A percentile compares a stretch with the other conserved stretches of the same genome.
Evolutionary conservation across 805 yeast species (phyloP).

Genomic region (Danielia reshetovae): DNA sequence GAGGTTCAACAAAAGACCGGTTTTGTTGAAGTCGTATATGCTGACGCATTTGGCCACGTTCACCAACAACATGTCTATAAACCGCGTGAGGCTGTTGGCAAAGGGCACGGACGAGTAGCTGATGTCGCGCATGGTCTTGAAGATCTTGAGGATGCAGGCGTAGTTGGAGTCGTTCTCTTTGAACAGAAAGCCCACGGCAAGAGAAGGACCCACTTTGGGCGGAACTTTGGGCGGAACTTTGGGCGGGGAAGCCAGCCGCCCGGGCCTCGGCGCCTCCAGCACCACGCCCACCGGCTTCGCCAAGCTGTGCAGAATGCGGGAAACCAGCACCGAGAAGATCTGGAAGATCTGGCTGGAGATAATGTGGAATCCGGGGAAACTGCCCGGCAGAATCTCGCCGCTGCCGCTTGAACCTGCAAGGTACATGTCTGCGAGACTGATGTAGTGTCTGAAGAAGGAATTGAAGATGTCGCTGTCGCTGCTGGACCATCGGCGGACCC

Average conservation of each 20-base stretch:
- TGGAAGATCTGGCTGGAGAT: conserved; percentile 46
- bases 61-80: conserved; percentile 33
- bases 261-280: not conserved
- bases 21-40: conserved; percentile 35
- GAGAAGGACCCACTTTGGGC: conserved; percentile 4
- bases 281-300: not conserved
- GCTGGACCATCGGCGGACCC: conserved; percentile 61
- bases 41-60: conserved; percentile 32
- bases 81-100: conserved; percentile 14
- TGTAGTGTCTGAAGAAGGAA: conserved; percentile 59
- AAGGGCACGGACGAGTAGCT: conserved; percentile 20
- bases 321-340: conserved; percentile 31
- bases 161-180: conserved; percentile 33
- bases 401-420: conserved; percentile 1
- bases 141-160: conserved; percentile 37
- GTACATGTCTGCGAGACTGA: conserved; percentile 23
- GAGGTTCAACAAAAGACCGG: conserved; percentile 38
- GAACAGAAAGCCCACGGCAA: not conserved
- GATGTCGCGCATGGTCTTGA: conserved; percentile 36
- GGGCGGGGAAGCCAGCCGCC: not conserved
- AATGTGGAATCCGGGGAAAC: conserved; percentile 40
- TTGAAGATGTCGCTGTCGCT: conserved; percentile 56
- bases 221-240: conserved; percentile 1
- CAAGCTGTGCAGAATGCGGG: conserved; percentile 10
- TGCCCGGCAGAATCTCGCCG: conserved; percentile 4